Percentiles rank a stretch among this genome's conserved stretches.
Conservation (phyloP, 108 stramenopile genomes). For the Aurantiochytrium sp. region DNA sequence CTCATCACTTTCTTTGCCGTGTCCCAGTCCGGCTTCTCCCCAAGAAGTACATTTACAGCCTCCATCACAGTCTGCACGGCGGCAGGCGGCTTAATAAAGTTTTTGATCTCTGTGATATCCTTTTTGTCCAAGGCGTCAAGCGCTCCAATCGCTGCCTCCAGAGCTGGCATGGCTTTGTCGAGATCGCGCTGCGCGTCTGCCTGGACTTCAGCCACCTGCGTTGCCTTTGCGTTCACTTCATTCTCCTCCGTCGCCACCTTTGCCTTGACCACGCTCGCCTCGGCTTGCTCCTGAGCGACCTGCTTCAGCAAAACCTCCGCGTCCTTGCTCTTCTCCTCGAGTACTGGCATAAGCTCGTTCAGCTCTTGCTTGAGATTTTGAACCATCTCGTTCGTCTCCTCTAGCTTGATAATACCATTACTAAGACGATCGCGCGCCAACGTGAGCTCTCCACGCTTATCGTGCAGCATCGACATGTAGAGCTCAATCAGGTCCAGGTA, state of each 20-base stretch:
- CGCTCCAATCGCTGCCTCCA: slow-evolving; percentile 32
- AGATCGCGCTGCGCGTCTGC: slow-evolving; percentile 38
- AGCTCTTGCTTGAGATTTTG: slow-evolving; percentile 37
- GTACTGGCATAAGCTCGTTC: slow-evolving; percentile 46
- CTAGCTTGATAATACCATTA: slow-evolving; percentile 40
- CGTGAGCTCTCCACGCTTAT: slow-evolving; percentile 35
- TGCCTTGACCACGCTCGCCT: slow-evolving; percentile 28
- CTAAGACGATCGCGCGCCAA: slow-evolving; percentile 36
- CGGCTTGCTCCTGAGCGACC: slow-evolving; percentile 32
- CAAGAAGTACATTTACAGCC: slow-evolving; percentile 46
- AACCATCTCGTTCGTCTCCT: slow-evolving; percentile 44
- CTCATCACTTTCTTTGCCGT: slow-evolving; percentile 41
- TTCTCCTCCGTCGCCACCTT: slow-evolving; percentile 38
- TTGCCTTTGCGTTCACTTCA: slow-evolving; percentile 19
- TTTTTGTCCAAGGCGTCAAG: slow-evolving; percentile 36
- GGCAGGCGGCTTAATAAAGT: slow-evolving; percentile 44
- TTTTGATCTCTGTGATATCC: slow-evolving; percentile 39
- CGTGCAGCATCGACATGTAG: slow-evolving; percentile 32
- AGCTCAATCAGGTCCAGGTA: slow-evolving; percentile 48
- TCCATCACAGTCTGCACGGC: slow-evolving; percentile 44
- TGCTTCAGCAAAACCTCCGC: slow-evolving; percentile 28
- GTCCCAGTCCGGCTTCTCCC: slow-evolving; percentile 41
- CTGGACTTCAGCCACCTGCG: slow-evolving; percentile 28
- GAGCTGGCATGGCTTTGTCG: slow-evolving; percentile 40
- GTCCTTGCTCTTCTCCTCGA: slow-evolving; percentile 34